Percentiles rank a stretch among this genome's conserved stretches.
phyloP scores from a whole-genome alignment of 2,329 filamentous ascomycete genomes.

The Elsinoe fawcettii region DNA sequence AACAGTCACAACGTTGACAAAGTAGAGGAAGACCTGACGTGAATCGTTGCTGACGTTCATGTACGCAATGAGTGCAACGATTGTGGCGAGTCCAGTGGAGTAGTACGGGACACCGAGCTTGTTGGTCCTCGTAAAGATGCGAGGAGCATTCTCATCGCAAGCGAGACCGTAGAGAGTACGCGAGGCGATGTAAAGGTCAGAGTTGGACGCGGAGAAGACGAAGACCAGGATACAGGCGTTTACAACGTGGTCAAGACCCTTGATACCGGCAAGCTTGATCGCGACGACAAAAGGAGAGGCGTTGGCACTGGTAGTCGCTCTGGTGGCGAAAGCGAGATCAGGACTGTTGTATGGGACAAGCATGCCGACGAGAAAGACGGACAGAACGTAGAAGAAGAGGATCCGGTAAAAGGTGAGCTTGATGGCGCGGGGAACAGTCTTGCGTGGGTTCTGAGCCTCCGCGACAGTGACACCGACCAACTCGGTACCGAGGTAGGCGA shows the following conservation, averaged over 20 bases:
- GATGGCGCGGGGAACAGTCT: conserved; percentile 69
- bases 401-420: conserved; percentile 77
- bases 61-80: conserved; percentile 52
- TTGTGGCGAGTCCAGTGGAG: conserved; percentile 53
- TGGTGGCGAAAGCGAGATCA: conserved; percentile 53
- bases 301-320: conserved; percentile 36
- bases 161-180: conserved; percentile 67
- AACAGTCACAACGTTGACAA: conserved; percentile 38
- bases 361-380: conserved; percentile 68
- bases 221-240: conserved; percentile 69
- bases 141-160: conserved; percentile 62
- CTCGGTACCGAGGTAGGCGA: conserved; percentile 71
- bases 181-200: conserved; percentile 66
- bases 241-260: conserved; percentile 56
- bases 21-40: conserved; percentile 40
- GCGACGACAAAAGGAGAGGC: conserved; percentile 71
- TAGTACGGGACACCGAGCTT: conserved; percentile 62
- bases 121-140: conserved; percentile 64
- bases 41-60: conserved; percentile 40
- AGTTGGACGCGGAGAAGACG: conserved; percentile 70
- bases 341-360: conserved; percentile 63
- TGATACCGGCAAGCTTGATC: conserved; percentile 56
- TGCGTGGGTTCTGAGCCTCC: conserved; percentile 71
- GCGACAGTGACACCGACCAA: conserved; percentile 71
- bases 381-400: conserved; percentile 69